Evolutionary conservation across 768 basidiomycete species (phyloP).

Genomic region (Omphalotus guepiniiformis): DNA sequence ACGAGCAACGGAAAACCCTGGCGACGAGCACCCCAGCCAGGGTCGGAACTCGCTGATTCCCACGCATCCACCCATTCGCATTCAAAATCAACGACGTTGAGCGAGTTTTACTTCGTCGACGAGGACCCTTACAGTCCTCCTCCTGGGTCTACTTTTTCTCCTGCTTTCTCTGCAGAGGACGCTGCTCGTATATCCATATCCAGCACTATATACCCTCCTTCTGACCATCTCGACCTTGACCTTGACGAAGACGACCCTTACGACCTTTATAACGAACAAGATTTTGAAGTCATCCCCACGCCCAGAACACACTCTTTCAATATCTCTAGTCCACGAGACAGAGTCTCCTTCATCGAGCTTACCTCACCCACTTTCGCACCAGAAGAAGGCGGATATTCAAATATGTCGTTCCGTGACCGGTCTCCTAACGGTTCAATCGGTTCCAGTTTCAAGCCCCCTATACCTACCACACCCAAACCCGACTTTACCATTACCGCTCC

Average conservation of each 20-base stretch:
- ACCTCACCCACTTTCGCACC: slow-evolving; percentile 30
- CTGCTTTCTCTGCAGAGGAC: slow-evolving; percentile 15
- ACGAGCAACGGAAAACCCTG: no score
- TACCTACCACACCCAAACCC: slow-evolving; percentile 46
- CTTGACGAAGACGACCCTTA: slow-evolving; percentile 25
- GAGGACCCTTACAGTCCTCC: slow-evolving; percentile 23
- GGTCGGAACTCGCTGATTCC: no score
- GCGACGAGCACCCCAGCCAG: no score
- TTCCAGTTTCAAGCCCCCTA: slow-evolving; percentile 38
- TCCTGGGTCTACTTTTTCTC: neutral
- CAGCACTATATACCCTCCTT: slow-evolving; percentile 35
- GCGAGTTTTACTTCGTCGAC: slow-evolving; percentile 15
- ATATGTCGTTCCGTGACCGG: no score
- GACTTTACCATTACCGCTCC: slow-evolving; percentile 14
- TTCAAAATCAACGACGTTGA: neutral
- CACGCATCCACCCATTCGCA: no score
- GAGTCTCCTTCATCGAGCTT: slow-evolving; percentile 44
- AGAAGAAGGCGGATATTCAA: no score
- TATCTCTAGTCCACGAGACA: neutral
- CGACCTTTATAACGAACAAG: no score
- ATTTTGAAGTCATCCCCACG: slow-evolving; percentile 5
- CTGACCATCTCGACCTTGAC: slow-evolving; percentile 23
- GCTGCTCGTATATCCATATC: slow-evolving; percentile 40
- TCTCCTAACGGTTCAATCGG: no score
- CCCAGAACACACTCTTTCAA: slow-evolving; percentile 1